phyloP scores from a whole-genome alignment of 148 eudicot species.

The Camellia japonica region DNA sequence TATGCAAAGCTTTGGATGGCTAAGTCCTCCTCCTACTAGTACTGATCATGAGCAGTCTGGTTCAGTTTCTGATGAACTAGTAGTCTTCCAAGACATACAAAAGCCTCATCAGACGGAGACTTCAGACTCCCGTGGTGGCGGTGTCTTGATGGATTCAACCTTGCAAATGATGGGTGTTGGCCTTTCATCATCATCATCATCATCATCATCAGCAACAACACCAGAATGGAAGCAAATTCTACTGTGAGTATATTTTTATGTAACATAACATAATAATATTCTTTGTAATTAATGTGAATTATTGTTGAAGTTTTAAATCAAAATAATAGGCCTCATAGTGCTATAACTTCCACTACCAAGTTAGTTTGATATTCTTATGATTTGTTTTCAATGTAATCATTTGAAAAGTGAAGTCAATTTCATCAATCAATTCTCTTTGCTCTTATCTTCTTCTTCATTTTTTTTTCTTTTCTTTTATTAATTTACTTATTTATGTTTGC shows the following conservation, averaged over 20 bases:
- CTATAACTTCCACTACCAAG: constrained; percentile 20
- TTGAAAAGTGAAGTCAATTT: constrained; percentile 21
- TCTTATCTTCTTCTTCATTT: constrained; percentile 13
- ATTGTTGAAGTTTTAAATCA: neutral
- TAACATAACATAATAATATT: neutral
- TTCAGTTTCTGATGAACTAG: constrained; percentile 24
- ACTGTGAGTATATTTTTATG: constrained; percentile 39
- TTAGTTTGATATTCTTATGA: constrained; percentile 2
- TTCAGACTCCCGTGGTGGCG: constrained; percentile 10
- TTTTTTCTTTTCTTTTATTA: constrained; percentile 11
- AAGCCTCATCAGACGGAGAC: constrained; percentile 5
- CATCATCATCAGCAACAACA: constrained; percentile 33
- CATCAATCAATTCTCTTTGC: neutral
- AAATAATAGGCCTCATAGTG: neutral
- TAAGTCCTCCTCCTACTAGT: neutral
- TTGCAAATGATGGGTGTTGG: constrained; percentile 46
- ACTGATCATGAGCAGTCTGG: too few species aligned
- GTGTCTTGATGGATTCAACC: constrained; percentile 30
- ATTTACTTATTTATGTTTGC: too few species aligned
- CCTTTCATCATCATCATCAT: constrained; percentile 40
- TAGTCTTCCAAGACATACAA: constrained; percentile 24
- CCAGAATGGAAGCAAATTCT: constrained; percentile 54
- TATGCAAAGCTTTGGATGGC: constrained; percentile 49
- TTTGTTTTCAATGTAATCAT: constrained; percentile 22
- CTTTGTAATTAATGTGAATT: neutral